Evolutionary conservation across 2,329 filamentous ascomycete genomes (phyloP).

Genomic region (Botryotinia narcissicola): DNA sequence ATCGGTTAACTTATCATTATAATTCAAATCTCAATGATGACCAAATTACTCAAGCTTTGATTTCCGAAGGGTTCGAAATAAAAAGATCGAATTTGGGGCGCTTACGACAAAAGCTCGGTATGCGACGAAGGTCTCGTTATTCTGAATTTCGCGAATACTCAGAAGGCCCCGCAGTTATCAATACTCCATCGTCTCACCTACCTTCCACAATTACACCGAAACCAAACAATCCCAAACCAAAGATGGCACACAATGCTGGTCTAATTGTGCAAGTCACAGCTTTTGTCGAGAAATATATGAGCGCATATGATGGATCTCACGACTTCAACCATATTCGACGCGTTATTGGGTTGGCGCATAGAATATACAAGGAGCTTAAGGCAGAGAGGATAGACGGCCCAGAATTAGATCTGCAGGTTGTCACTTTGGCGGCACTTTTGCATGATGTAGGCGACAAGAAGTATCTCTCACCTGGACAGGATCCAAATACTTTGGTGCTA

Average conservation of each 20-base stretch:
- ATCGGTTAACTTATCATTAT: conserved; percentile 33
- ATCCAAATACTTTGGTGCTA: conserved; percentile 55
- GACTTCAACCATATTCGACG: conserved; percentile 83
- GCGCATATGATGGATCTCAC: conserved; percentile 79
- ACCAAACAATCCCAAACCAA: conserved; percentile 26
- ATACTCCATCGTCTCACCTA: conserved; percentile 16
- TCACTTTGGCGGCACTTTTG: conserved; percentile 68
- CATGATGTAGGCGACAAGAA: conserved; percentile 80
- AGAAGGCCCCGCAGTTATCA: conserved; percentile 19
- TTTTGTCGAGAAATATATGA: conserved; percentile 71
- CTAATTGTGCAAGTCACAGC: conserved; percentile 52
- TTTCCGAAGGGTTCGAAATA: conserved; percentile 35
- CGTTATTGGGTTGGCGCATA: conserved; percentile 67
- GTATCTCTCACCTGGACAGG: conserved; percentile 49
- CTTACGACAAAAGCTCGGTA: conserved; percentile 34
- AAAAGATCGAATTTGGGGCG: conserved; percentile 33
- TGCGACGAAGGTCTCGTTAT: conserved; percentile 35
- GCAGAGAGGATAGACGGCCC: conserved; percentile 26
- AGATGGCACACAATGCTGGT: conserved; percentile 30
- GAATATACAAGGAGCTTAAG: conserved; percentile 35
- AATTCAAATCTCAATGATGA: conserved; percentile 38
- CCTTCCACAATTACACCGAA: conserved; percentile 15
- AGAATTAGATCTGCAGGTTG: conserved; percentile 54
- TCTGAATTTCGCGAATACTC: conserved; percentile 35
- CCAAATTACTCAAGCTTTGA: conserved; percentile 31